Evolutionary conservation across 495 filamentous ascomycete genomes (phyloP).

Genomic region (Rhypophila decipiens): DNA sequence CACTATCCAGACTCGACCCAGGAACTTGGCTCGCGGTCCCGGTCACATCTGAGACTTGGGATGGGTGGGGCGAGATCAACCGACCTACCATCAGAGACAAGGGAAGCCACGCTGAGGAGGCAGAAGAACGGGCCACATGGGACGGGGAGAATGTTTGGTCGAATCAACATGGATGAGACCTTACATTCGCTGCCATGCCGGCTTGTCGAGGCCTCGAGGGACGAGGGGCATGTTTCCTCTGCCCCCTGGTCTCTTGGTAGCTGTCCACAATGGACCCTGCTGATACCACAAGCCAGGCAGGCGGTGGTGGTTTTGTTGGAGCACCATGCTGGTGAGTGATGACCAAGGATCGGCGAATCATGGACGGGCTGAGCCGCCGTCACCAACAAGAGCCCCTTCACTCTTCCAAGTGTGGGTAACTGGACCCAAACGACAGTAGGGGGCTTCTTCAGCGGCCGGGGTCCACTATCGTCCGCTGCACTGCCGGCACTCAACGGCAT

Average conservation of each 20-base stretch:
- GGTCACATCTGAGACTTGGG: neutral
- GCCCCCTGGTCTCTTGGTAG: neutral
- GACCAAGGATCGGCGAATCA: neutral
- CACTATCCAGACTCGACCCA: too few species aligned
- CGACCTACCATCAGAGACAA: neutral
- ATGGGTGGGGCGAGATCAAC: neutral
- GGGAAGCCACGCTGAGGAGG: neutral
- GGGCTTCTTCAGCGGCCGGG: neutral
- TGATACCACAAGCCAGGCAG: neutral
- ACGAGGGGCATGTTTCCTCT: too few species aligned
- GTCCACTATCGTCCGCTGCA: neutral
- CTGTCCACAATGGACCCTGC: neutral
- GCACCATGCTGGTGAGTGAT: too few species aligned
- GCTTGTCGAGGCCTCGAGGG: too few species aligned
- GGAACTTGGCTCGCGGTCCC: neutral
- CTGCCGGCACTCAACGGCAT: too few species aligned
- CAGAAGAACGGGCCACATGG: neutral
- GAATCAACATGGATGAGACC: neutral
- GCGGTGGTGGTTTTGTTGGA: too few species aligned
- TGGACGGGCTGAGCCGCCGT: neutral
- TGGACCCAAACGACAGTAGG: neutral
- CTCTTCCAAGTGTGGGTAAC: neutral
- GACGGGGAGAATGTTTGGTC: neutral
- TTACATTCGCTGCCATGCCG: neutral
- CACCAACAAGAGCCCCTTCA: too few species aligned